Base-by-base conservation (phyloP, 2,329 filamentous ascomycete species). In the Arthrobotrys megalospora region DNA sequence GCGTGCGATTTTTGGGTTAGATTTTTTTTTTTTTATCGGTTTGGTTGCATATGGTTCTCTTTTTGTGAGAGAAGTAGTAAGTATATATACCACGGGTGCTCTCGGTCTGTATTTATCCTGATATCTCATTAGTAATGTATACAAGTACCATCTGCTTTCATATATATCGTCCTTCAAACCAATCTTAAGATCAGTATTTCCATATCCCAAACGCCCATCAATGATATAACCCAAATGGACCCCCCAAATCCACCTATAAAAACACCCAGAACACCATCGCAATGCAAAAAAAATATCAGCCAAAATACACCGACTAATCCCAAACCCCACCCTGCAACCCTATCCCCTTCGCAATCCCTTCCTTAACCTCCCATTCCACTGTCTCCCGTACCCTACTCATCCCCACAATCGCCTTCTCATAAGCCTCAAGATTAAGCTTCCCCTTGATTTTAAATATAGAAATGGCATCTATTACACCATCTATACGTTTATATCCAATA, bases 401-500 rank as follows among this genome's bases (percentile, higher is more conserved):
- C 60, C 48, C 50, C 14, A 45, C 38, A 2, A 77, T 53, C 16
- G 48, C 66, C 41, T 19, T 50, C 52, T 77, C 73, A 53, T 77
- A 77, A 52, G 14, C 66, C 24, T 70, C 52, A 45, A 77, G 3
- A 48, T 77, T 34, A 43, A 77, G 28, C n/a, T 28, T 48, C 10
- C 48, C 43, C 16, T 60, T 19, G 1, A 68, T 64, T 14, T 38
- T 43, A 16, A 66, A 47, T 52, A 77, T 70, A 14, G 43, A 60
- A 21, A 77, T 71, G 21, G 28, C 65, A 16, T 77, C 38, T 53
- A 77, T 19, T 19, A 41, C 60, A 16, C 66, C 66, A 36, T 62
- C 73, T 21, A 41, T 12, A 8, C 24, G 48, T 28, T 64, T 77
- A 50, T 77, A 70, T 2, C 73, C 73, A 16, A 66, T 62, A 16